Percentiles rank a stretch among this genome's conserved stretches.
phyloP scores from a whole-genome alignment of 345 rosid genomes.

The Durio zibethinus region DNA sequence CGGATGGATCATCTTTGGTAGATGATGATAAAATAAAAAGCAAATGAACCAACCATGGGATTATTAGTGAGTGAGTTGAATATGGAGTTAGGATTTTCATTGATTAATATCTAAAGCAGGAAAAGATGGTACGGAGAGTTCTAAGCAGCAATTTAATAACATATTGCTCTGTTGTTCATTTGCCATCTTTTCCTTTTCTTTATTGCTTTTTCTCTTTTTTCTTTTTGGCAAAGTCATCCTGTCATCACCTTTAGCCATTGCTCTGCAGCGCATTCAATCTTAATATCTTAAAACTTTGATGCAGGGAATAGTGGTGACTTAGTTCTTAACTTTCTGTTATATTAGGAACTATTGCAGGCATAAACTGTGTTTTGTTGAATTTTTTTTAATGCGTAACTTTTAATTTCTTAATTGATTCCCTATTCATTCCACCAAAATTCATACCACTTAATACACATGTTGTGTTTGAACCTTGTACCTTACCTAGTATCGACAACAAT shows the following conservation, averaged over 20 bases:
- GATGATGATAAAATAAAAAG: not conserved
- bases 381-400: not conserved
- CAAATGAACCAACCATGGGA: not conserved
- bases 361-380: conserved; percentile 37
- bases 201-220: not conserved
- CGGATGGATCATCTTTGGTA: conserved; percentile 20
- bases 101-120: not conserved
- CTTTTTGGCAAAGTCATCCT: conserved; percentile 15
- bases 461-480: not conserved
- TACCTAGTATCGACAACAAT: conserved; percentile 3
- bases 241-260: conserved; percentile 17
- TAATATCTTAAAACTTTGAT: not conserved
- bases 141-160: conserved; percentile 12
- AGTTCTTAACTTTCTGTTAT: not conserved
- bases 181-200: conserved; percentile 3
- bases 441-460: not conserved
- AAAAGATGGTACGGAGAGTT: conserved; percentile 17
- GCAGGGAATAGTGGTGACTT: conserved; percentile 28
- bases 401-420: conserved; percentile 14
- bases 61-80: not conserved
- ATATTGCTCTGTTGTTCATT: conserved; percentile 4
- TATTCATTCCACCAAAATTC: conserved; percentile 2
- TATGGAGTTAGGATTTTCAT: not conserved
- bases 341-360: conserved; percentile 11
- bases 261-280: not conserved